These are phyloP conservation scores for Trichopus zeylanicus DNA, from an alignment of 116 monocot species.

Conservation along the genomic window DNA sequence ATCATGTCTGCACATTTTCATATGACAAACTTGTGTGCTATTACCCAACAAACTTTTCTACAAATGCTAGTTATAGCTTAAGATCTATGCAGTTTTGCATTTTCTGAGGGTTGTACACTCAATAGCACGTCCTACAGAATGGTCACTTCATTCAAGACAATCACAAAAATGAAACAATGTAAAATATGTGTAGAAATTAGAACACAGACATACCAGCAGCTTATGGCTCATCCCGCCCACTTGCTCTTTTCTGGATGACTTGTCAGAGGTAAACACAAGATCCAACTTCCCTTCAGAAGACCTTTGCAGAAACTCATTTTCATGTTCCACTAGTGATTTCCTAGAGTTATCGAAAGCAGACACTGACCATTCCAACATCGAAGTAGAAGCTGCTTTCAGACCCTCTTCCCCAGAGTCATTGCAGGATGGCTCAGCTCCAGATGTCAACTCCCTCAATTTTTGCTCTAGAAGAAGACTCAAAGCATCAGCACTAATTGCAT, in stretches of 20 bases:
- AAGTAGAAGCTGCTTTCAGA: slow-evolving; percentile 9
- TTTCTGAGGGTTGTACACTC: too few relatives aligned
- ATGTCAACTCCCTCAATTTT: slow-evolving; percentile 62
- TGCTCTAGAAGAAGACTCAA: slow-evolving; percentile 66
- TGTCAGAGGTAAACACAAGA: slow-evolving; percentile 1
- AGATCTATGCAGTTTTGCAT: too few relatives aligned
- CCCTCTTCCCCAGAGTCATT: not conserved
- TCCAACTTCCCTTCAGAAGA: slow-evolving; percentile 1
- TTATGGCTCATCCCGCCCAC: slow-evolving; percentile 12
- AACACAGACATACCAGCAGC: slow-evolving; percentile 28
- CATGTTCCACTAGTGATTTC: not conserved
- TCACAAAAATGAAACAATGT: not conserved
- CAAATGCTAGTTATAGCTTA: too few relatives aligned
- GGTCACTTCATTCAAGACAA: too few relatives aligned
- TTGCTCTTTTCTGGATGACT: slow-evolving; percentile 16
- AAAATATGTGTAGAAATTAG: not conserved
- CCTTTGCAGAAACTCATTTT: not conserved
- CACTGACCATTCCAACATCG: slow-evolving; percentile 7
- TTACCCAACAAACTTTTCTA: too few relatives aligned
- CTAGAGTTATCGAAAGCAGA: not conserved
- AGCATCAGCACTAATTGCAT: slow-evolving; percentile 58
- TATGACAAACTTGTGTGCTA: too few relatives aligned
- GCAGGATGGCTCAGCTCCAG: slow-evolving; percentile 21
- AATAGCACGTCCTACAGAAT: too few relatives aligned
- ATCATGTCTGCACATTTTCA: too few relatives aligned